Percentiles rank a stretch among this genome's conserved stretches.
Evolutionary conservation across 768 basidiomycete genomes (phyloP).

Genomic region (Galerina marginata): DNA sequence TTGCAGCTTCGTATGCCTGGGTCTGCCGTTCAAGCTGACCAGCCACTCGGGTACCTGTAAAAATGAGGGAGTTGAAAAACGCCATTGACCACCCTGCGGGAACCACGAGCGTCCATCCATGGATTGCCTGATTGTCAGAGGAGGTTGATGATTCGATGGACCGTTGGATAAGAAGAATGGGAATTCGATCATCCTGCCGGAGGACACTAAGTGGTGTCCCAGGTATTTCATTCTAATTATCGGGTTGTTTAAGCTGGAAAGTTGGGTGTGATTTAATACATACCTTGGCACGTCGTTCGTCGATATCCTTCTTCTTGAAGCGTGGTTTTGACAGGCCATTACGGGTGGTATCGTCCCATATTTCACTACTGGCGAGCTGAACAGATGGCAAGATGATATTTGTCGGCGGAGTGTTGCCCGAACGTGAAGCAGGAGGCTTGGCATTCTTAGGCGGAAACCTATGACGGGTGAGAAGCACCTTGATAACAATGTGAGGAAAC

Average conservation of each 20-base stretch:
- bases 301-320: conserved; percentile 85
- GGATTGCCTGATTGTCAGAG: conserved; percentile 50
- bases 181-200: conserved; percentile 82
- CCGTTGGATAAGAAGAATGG: conserved; percentile 82
- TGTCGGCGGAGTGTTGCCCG: conserved; percentile 29
- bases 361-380: conserved; percentile 62
- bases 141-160: conserved; percentile 52
- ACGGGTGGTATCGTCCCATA: conserved; percentile 74
- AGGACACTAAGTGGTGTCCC: conserved; percentile 72
- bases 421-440: conserved; percentile 41
- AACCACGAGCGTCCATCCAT: conserved; percentile 88
- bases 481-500: background rate
- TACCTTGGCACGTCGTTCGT: conserved; percentile 81
- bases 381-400: conserved; percentile 58
- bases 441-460: conserved; percentile 89
- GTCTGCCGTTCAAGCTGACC: conserved; percentile 85
- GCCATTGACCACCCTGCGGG: conserved; percentile 93
- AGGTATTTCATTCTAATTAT: conserved; percentile 70
- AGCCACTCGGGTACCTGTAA: conserved; percentile 83
- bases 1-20: conserved; percentile 84
- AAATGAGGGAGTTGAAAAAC: conserved; percentile 81
- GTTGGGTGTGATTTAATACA: background rate
- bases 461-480: conserved; percentile 4
- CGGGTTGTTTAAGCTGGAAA: background rate
- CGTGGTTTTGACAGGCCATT: conserved; percentile 59